These are phyloP conservation scores for Entomortierella chlamydospora DNA, from an alignment of 192 early-diverging fungal species.

Conservation along the genomic window DNA sequence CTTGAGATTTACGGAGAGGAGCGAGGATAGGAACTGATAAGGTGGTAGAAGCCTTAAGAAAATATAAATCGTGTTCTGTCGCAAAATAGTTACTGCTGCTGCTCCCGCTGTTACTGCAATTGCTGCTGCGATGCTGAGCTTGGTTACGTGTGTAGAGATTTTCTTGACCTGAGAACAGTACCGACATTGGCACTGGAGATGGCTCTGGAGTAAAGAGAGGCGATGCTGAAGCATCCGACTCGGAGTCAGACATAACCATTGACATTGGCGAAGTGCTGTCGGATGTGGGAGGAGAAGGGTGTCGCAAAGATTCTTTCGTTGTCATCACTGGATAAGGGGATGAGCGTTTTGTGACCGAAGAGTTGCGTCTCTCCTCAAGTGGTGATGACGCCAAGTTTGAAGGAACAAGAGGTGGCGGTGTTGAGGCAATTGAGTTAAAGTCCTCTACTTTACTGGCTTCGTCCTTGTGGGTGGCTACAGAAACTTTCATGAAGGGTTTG, in stretches of 20 bases:
- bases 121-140: background rate
- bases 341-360: background rate
- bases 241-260: conserved; percentile 45
- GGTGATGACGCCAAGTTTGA: conserved; percentile 22
- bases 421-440: background rate
- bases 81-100: background rate
- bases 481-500: conserved; percentile 42
- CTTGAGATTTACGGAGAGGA: conserved; percentile 10
- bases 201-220: conserved; percentile 63
- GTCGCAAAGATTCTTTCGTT: conserved; percentile 2
- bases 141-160: background rate
- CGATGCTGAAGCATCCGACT: conserved; percentile 30
- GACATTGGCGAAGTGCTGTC: conserved; percentile 35
- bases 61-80: background rate
- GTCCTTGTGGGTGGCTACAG: conserved; percentile 3
- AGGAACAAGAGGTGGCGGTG: conserved; percentile 7
- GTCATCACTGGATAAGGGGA: conserved; percentile 22
- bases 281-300: conserved; percentile 19
- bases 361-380: background rate
- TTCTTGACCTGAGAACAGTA: background rate
- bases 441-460: background rate
- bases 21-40: conserved; percentile 11
- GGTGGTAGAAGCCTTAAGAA: background rate
- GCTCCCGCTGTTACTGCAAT: background rate
- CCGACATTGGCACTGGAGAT: conserved; percentile 48